Base-by-base conservation (phyloP, 305 asterid species). In the Nicotiana rustica region DNA sequence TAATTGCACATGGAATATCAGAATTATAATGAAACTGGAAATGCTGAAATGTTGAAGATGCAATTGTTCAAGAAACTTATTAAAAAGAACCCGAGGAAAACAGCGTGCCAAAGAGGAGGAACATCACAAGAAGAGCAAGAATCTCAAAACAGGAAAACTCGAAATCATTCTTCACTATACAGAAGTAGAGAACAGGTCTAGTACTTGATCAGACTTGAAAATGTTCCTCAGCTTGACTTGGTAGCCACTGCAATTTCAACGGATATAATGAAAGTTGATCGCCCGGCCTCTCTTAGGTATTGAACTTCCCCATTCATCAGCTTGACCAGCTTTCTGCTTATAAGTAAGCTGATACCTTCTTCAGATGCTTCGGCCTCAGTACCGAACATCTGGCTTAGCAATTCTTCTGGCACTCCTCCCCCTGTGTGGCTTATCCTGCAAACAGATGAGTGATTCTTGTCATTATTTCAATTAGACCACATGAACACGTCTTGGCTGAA, bases 261-360 rank as follows among this genome's bases (percentile, higher is more conserved):
- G 4, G 90, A 77, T 76, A 96, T 82, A 82, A 94, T 96, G 88
- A 96, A 96, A 18, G 97, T 90, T 21, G 98, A 92, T 67, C 88
- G 76, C 5, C 92, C 94, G 0, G 96, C 97, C 88, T 92, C 98
- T 88, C 95, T 92, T 68, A 93, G 92, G 86, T 96, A 94, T 89
- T 93, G 96, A 82, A 96, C 95, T 49, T 96, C 99, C 66, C 99
- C 99, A 49, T 94, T 96, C 99, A 96, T 96, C 12, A 91, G 95
- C 90, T 93, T 96, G 90, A 94, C 93, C 83, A 96, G 87, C 79
- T 94, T 96, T 82, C 97, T 81, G 86, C 97, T 90, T 81, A 93
- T 88, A 12, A 96, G 91, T 5, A 96, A 92, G 88, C 97, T 90
- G 73, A 96, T 94, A 15, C 97, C 98, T 2, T 96, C 99, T 78